Evolutionary conservation across 1,139 yeast species (phyloP), one percentile per base, ranked within the genome.

Genomic region (Geotrichum klebahnii): DNA sequence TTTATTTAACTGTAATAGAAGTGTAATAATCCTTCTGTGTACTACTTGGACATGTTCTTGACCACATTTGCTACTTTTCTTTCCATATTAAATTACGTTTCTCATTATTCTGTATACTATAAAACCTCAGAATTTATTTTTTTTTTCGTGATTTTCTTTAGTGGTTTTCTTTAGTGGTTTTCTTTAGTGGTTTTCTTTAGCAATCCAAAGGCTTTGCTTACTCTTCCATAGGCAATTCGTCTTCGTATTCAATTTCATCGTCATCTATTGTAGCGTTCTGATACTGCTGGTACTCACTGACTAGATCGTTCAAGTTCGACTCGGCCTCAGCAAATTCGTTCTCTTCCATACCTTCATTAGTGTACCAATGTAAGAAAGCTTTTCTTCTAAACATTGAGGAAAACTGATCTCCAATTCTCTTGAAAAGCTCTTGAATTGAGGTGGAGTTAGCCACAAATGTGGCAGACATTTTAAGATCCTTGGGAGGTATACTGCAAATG

Each of bases 341-440:
- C 71, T 84, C 94, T 66, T 88, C 96, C 96, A 88, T 88, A 73
- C 96, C 96, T 72, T 88, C 96, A 58, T 83, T 80, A 20, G 94
- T 85, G 71, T 86, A 88, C 96, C 96, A 88, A 71, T 88, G 96
- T 73, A 88, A 82, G 81, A 88, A 88, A 59, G 96, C 96, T 71
- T 84, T 84, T 76, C 94, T 85, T 70, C 88, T 81, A 71, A 84
- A 88, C 96, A 88, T 88, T 54, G 90, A 90, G 62, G 84, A 77
- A 72, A 88, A 88, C 73, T 88, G 96, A 65, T 79, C 88, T 58
- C 94, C 92, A 53, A 88, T 84, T 72, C 96, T 82, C 73, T 83
- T 82, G 73, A 88, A 88, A 63, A 88, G 76, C 69, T 86, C 95
- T 73, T 86, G 95, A 65, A 88, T 86, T 2, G 96, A 85, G 3